Conservation (phyloP, 768 basidiomycete species). For the Pleurotus tuoliensis region DNA sequence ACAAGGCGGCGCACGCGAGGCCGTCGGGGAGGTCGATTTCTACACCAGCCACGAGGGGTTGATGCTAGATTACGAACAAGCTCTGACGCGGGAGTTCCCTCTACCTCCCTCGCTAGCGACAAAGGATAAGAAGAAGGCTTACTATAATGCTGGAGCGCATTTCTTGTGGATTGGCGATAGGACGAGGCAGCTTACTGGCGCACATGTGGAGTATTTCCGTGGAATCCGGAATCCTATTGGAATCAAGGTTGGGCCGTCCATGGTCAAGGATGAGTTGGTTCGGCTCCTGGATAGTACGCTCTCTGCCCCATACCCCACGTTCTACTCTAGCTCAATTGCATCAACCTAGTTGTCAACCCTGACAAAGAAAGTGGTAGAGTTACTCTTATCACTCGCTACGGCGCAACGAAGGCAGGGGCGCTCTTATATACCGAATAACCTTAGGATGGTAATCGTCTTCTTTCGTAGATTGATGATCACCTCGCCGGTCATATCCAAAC, state of each 20-base stretch:
- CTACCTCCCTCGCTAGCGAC: conserved; percentile 24
- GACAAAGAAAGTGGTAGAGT: conserved; percentile 78
- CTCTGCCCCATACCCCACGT: background rate
- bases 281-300: conserved; percentile 68
- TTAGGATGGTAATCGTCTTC: background rate
- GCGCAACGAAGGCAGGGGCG: conserved; percentile 72
- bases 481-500: conserved; percentile 79
- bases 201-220: conserved; percentile 93
- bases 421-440: background rate
- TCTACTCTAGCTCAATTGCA: background rate
- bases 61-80: conserved; percentile 89
- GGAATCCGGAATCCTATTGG: conserved; percentile 93
- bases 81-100: conserved; percentile 73
- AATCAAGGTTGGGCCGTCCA: conserved; percentile 91
- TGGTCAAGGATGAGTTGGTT: conserved; percentile 76
- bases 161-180: conserved; percentile 98
- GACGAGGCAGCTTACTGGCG: conserved; percentile 86
- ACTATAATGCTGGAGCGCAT: conserved; percentile 91
- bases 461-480: conserved; percentile 59
- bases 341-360: conserved; percentile 75
- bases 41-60: conserved; percentile 95
- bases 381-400: conserved; percentile 91
- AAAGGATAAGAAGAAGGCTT: conserved; percentile 29
- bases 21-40: conserved; percentile 86
- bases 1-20: conserved; percentile 64